Evolutionary conservation across 75 land plant species (phyloP).

Genomic region (Cupressus sempervirens): DNA sequence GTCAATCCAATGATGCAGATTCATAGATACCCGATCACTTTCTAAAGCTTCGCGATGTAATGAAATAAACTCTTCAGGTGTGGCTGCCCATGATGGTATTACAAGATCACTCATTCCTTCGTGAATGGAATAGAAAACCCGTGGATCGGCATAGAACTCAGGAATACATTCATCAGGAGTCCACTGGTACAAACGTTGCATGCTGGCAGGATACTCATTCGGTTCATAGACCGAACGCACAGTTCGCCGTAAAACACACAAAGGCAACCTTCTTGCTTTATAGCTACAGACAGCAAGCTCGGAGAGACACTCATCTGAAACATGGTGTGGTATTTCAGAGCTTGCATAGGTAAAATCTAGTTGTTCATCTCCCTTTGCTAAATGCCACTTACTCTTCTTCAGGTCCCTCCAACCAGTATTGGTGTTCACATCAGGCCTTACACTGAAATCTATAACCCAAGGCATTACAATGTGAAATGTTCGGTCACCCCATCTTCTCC

Average conservation of each 20-base stretch:
- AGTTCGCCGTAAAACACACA: conserved; percentile 63
- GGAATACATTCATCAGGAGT: conserved; percentile 98
- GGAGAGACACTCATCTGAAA: conserved; percentile 95
- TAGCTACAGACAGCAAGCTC: conserved; percentile 95
- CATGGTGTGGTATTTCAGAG: conserved; percentile 88
- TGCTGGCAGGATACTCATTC: conserved; percentile 90
- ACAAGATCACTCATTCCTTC: conserved; percentile 81
- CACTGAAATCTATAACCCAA: conserved; percentile 93
- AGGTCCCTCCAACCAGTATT: conserved; percentile 86
- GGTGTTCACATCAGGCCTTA: conserved; percentile 64
- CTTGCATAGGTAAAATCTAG: conserved; percentile 85
- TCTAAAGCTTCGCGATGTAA: conserved; percentile 76
- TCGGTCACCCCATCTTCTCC: conserved; percentile 93
- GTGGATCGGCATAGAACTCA: conserved; percentile 85
- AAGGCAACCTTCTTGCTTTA: conserved; percentile 86
- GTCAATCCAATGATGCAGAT: conserved; percentile 91
- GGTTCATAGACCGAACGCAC: conserved; percentile 96
- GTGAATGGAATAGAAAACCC: conserved; percentile 65
- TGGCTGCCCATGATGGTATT: conserved; percentile 73
- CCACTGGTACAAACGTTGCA: conserved; percentile 96
- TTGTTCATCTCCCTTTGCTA: conserved; percentile 97
- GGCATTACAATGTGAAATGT: conserved; percentile 92
- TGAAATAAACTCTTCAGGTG: conserved; percentile 76
- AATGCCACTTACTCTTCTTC: conserved; percentile 84
- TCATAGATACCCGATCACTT: conserved; percentile 65